Evolutionary conservation across 2,329 filamentous ascomycete species (phyloP), one percentile per base, ranked within the genome.

Genomic region (Botrytis tulipae): DNA sequence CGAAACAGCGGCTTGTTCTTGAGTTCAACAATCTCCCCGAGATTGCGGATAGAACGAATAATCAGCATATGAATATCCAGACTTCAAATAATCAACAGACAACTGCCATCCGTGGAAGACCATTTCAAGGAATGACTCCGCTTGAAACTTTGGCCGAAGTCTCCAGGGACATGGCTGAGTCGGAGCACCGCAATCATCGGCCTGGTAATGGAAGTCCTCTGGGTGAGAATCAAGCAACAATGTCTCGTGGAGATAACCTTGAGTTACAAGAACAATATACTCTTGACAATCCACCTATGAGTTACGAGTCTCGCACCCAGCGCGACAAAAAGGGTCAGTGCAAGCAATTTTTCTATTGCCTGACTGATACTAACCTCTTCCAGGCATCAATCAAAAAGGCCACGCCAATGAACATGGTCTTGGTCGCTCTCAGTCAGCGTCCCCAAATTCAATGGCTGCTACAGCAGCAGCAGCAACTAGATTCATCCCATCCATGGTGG

Each of bases 121-220:
- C 40, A 82, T 82, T 70, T 77, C 79, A 29, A 87, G 89, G 77
- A 89, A 90, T 76, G 86, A 94, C 93, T 75, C 93, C 93, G 2
- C 85, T 97, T 54, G 93, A 97, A 81, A 94, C 94, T 8, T 86
- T 97, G 35, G 94, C 94, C 46, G 94, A 97, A 82, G 94, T 95
- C 0, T 97, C 94, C 68, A 88, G 93, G 69, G 93, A 93, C 81
- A 89, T 96, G 73, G 92, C 92, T 77, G 85, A 90, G 25, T 88
- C 85, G 74, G 87, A 90, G 78, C 90, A 89, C 79, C 87, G 86
- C 70, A 87, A 88, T 77, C 85, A 85, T 73, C 83, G 87, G 74
- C 85, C 84, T 7, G 80, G 86, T 74, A 85, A 82, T 77, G 83
- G 82, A 81, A 85, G 82, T 77, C 82, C 80, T 76, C 80, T 71